A percentile compares a stretch with the other conserved stretches of the same genome.
Conservation (phyloP, 2,329 filamentous ascomycete genomes). For the Colletotrichum orbiculare region DNA sequence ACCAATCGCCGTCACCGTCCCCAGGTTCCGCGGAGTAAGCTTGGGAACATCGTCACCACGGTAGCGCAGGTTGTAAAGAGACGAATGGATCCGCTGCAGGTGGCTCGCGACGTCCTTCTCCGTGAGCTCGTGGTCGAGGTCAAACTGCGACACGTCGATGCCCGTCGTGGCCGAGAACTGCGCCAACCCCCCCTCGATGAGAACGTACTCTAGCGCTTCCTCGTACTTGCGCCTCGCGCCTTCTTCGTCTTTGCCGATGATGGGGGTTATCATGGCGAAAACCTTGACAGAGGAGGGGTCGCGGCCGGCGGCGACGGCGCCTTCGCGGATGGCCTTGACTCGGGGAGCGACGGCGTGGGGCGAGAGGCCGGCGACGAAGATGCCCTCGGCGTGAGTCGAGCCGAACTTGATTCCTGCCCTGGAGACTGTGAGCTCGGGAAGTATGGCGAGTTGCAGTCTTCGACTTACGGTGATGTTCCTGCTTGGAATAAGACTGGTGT, state of each 20-base stretch:
- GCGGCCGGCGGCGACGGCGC: conserved; percentile 61
- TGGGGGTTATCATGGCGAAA: conserved; percentile 61
- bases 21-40: conserved; percentile 56
- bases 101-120: conserved; percentile 62
- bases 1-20: conserved; percentile 53
- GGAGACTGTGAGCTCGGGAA: background rate
- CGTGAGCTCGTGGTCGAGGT: conserved; percentile 68
- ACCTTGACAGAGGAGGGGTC: conserved; percentile 68
- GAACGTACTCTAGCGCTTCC: conserved; percentile 62
- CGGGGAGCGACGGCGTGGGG: conserved; percentile 60
- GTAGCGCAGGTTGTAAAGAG: conserved; percentile 60
- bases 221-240: conserved; percentile 64
- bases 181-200: conserved; percentile 63
- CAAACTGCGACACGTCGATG: conserved; percentile 67
- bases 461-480: conserved; percentile 58
- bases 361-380: conserved; percentile 67
- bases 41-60: conserved; percentile 54
- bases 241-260: conserved; percentile 60
- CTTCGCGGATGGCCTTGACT: conserved; percentile 62
- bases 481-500: conserved; percentile 70
- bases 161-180: conserved; percentile 69
- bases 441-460: background rate
- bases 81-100: conserved; percentile 60
- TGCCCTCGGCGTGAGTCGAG: conserved; percentile 67
- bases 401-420: conserved; percentile 67